A percentile compares a stretch with the other conserved stretches of the same genome.
phyloP scores from a whole-genome alignment of 1,139 yeast genomes.

The Candida mesenterica region DNA sequence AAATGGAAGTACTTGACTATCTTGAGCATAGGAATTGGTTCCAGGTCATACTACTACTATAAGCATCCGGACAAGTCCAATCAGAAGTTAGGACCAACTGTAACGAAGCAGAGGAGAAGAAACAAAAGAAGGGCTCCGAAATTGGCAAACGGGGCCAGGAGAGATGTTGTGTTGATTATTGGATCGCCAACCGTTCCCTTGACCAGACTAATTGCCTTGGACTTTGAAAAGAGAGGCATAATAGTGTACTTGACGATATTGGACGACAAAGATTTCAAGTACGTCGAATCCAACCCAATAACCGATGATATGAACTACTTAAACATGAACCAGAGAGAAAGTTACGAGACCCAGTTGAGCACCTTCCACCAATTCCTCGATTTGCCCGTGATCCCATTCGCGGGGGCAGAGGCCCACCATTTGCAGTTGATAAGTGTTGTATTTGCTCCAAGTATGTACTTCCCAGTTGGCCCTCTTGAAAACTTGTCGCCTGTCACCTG shows the following conservation, averaged over 20 bases:
- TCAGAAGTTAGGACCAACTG: constrained; percentile 1
- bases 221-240: constrained; percentile 75
- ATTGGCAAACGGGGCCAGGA: constrained; percentile 67
- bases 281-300: constrained; percentile 58
- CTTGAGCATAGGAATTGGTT: constrained; percentile 32
- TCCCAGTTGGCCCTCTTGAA: constrained; percentile 70
- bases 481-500: constrained; percentile 53
- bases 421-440: constrained; percentile 57
- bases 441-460: constrained; percentile 61
- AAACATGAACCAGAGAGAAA: constrained; percentile 28
- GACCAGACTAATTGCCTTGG: constrained; percentile 66
- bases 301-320: constrained; percentile 49
- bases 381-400: constrained; percentile 44
- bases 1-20: constrained; percentile 19
- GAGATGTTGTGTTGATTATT: constrained; percentile 68
- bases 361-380: constrained; percentile 43
- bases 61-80: constrained; percentile 3
- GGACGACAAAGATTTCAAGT: constrained; percentile 59
- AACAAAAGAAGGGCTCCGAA: constrained; percentile 58
- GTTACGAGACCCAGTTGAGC: constrained; percentile 37
- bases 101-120: constrained; percentile 6
- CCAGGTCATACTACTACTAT: constrained; percentile 17
- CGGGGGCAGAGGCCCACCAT: constrained; percentile 53
- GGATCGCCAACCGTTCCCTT: constrained; percentile 81
- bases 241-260: constrained; percentile 74